Base-by-base conservation (phyloP, 2,329 filamentous ascomycete genomes). In the Diaporthe batatas region DNA sequence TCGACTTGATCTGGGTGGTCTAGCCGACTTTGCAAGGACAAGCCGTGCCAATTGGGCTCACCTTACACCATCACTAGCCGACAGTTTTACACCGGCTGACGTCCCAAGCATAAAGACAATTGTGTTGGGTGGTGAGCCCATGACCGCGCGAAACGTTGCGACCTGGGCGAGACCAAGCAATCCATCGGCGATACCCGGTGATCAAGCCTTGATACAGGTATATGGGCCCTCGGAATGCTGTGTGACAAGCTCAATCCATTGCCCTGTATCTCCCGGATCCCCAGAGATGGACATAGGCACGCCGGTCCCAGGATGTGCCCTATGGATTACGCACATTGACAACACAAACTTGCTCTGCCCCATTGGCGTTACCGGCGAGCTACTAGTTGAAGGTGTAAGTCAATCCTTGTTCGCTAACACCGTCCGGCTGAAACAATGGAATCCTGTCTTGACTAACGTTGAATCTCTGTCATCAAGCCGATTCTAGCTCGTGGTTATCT, bases 131-230 rank as follows among this genome's bases (percentile, higher is more conserved):
- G 47, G 47, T 51, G 47, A 51, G 47, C 47, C 47, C 10, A n/a
- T 51, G 47, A 51, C 47, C 23, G n/a, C 47, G n/a, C 47, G 47
- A 1, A 51, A 51, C 47, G n/a, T 51, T n/a, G 6, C 6, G n/a
- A 23, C n/a, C 47, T 51, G 47, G 47, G 47, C 47, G 21, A 23
- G 6, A 51, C n/a, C 47, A 29, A n/a, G 11, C 32, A 16, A 0
- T 81, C 84, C 0, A 83, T 84, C 47, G 47, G n/a, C n/a, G n/a
- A n/a, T n/a, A 12, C n/a, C n/a, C 18, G 47, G n/a, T 10, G 47
- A 51, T 51, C 47, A 11, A 12, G 23, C 7, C 86, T 87, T 53
- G 86, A 85, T 12, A 81, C 83, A 0, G 79, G 62, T 32, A 8
- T 47, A 67, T 21, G 39, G 62, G 62, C 39, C 62, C 18, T 34